These are phyloP conservation scores for Elsinoe australis DNA, from an alignment of 2,329 filamentous ascomycete genomes.

Conservation along the genomic window DNA sequence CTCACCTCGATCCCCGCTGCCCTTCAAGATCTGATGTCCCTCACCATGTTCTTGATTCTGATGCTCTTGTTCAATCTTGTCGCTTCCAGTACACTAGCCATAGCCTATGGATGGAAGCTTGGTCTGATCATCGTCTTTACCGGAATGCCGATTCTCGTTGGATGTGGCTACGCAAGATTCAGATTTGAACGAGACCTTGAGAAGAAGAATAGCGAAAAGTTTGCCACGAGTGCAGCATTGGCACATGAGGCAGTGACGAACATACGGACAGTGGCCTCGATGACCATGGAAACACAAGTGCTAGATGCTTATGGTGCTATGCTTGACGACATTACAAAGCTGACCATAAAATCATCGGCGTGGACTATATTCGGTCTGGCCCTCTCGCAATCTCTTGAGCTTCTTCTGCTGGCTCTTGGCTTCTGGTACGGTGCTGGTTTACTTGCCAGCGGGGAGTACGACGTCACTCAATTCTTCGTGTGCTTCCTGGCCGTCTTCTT, in stretches of 20 bases:
- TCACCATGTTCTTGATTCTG: constrained; percentile 53
- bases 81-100: constrained; percentile 59
- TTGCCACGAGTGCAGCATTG: constrained; percentile 64
- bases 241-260: constrained; percentile 66
- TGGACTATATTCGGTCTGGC: constrained; percentile 56
- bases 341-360: constrained; percentile 55
- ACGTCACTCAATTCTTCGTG: constrained; percentile 43
- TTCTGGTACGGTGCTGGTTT: constrained; percentile 46
- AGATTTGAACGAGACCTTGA: constrained; percentile 59
- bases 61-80: constrained; percentile 58
- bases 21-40: constrained; percentile 52
- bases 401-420: constrained; percentile 55
- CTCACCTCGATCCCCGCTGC: background rate
- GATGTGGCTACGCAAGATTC: constrained; percentile 44
- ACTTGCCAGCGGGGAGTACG: constrained; percentile 41
- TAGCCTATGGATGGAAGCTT: constrained; percentile 69
- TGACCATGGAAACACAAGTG: constrained; percentile 63
- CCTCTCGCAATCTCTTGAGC: constrained; percentile 58
- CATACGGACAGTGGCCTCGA: constrained; percentile 62
- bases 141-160: constrained; percentile 44
- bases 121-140: constrained; percentile 59
- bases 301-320: constrained; percentile 54
- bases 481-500: constrained; percentile 47
- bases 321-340: constrained; percentile 52
- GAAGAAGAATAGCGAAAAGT: constrained; percentile 59